These are phyloP conservation scores for Ceriops zippeliana DNA, from an alignment of 345 rosid species.

Conservation along the genomic window DNA sequence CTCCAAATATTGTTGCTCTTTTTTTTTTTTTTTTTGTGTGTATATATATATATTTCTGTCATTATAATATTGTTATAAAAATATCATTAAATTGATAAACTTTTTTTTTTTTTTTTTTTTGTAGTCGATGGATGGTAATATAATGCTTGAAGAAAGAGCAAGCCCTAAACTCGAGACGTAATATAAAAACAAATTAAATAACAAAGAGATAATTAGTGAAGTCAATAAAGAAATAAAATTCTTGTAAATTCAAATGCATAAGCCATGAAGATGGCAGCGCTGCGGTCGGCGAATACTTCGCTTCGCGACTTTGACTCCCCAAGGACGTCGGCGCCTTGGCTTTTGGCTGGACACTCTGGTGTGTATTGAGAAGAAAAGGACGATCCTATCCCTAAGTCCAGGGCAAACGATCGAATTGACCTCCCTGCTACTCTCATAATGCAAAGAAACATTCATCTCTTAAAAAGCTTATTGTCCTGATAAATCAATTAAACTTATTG, in stretches of 20 bases:
- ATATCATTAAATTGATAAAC: slow-evolving; percentile 18
- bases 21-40: background rate
- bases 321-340: too few relatives aligned
- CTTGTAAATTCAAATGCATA: slow-evolving; percentile 64
- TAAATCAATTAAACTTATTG: too few relatives aligned
- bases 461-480: too few relatives aligned
- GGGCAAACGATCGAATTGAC: too few relatives aligned
- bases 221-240: background rate
- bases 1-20: background rate
- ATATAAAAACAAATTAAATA: background rate
- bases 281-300: slow-evolving; percentile 79
- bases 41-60: background rate
- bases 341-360: too few relatives aligned
- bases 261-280: slow-evolving; percentile 60
- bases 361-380: background rate
- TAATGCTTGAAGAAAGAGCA: slow-evolving; percentile 38
- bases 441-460: too few relatives aligned
- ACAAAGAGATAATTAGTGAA: background rate
- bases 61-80: slow-evolving; percentile 28
- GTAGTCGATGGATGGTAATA: slow-evolving; percentile 45
- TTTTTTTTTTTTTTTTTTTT: slow-evolving; percentile 18
- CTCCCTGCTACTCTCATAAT: too few relatives aligned
- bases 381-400: background rate
- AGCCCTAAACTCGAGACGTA: slow-evolving; percentile 2
- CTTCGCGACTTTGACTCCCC: slow-evolving; percentile 34